These are phyloP conservation scores for Rusavskia elegans DNA, from an alignment of 495 filamentous ascomycete species.

Conservation along the genomic window DNA sequence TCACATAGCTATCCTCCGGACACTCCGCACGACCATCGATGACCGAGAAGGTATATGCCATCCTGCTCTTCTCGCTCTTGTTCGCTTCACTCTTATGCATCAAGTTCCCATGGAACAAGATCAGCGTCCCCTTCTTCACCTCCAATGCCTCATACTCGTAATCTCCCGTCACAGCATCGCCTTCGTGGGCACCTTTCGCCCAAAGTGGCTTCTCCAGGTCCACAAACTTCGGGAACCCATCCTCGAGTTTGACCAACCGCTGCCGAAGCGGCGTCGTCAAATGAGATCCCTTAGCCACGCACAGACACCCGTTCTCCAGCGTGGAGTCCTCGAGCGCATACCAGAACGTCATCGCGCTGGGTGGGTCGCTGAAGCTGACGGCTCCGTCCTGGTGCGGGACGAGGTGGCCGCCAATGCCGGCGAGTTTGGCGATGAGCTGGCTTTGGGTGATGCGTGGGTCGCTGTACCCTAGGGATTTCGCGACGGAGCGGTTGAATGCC, in stretches of 20 bases:
- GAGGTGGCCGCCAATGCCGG: slow-evolving; percentile 1
- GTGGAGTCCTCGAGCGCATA: slow-evolving; percentile 5
- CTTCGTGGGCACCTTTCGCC: background rate
- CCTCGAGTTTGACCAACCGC: background rate
- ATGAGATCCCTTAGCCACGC: background rate
- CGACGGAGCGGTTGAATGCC: background rate
- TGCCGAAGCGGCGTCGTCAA: background rate
- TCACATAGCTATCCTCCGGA: background rate
- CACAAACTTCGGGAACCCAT: slow-evolving; percentile 1
- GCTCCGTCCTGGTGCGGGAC: slow-evolving; percentile 4
- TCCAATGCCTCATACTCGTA: slow-evolving; percentile 1
- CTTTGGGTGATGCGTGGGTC: slow-evolving; percentile 5
- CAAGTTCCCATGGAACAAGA: slow-evolving; percentile 2
- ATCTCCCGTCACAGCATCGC: background rate
- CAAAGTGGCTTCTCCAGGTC: background rate
- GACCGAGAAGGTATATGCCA: slow-evolving; percentile 1
- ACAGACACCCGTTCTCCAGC: background rate
- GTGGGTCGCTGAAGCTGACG: slow-evolving; percentile 3
- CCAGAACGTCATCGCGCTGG: slow-evolving; percentile 4
- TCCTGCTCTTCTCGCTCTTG: background rate
- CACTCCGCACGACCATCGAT: background rate
- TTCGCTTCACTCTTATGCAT: slow-evolving; percentile 1
- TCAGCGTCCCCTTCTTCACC: slow-evolving; percentile 1
- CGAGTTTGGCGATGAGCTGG: slow-evolving; percentile 3
- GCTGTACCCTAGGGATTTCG: background rate